Evolutionary conservation across 495 filamentous ascomycete species (phyloP).

Genomic region (Cairneyella variabilis): DNA sequence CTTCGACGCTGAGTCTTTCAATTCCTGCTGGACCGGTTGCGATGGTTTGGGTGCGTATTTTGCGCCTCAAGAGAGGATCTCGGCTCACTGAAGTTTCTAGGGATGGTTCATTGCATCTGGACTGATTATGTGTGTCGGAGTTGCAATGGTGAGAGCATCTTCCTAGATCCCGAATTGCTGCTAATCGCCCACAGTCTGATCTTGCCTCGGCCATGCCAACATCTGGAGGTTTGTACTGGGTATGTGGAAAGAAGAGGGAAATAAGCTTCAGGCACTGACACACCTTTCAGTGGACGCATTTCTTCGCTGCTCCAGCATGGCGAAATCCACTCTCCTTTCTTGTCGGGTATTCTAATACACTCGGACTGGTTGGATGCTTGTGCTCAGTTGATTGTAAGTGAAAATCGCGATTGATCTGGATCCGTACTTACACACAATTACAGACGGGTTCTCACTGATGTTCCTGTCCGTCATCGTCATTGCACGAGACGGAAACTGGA

Average conservation of each 20-base stretch:
- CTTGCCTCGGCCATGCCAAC: conserved; percentile 68
- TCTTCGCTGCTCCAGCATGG: conserved; percentile 54
- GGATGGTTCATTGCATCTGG: conserved; percentile 60
- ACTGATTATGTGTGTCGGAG: conserved; percentile 61
- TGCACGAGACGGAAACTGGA: conserved; percentile 59
- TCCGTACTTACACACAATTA: not conserved
- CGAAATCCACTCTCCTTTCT: conserved; percentile 64
- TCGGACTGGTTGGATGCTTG: conserved; percentile 61
- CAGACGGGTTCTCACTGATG: not conserved
- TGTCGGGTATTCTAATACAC: conserved; percentile 68
- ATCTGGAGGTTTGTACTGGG: conserved; percentile 62
- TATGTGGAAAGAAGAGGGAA: no score
- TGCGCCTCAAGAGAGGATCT: no score
- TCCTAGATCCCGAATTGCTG: no score
- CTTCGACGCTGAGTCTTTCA: conserved; percentile 59
- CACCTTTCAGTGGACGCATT: conserved; percentile 53
- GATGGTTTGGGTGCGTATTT: no score
- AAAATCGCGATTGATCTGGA: conserved; percentile 40
- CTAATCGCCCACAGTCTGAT: no score
- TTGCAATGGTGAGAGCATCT: no score
- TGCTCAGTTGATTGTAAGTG: conserved; percentile 55
- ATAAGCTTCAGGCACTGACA: no score
- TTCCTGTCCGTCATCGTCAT: conserved; percentile 54
- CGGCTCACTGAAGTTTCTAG: no score
- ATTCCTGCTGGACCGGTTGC: conserved; percentile 64